A percentile compares a stretch with the other conserved stretches of the same genome.
Evolutionary conservation across 2,329 filamentous ascomycete genomes (phyloP).

Genomic region (Sporothrix humicola): DNA sequence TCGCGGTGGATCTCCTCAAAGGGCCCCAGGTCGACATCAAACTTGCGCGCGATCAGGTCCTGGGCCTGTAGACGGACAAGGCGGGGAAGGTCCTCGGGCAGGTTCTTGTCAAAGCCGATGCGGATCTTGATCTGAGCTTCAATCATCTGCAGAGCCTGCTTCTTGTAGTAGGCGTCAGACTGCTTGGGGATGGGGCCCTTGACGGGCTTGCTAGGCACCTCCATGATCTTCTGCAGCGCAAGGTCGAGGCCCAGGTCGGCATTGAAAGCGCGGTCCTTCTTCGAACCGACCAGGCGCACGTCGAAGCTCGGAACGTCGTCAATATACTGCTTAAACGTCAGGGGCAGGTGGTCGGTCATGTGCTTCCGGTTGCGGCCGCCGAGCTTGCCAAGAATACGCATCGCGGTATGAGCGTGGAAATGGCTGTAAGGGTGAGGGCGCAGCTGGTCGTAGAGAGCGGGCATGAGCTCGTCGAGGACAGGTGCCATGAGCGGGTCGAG

Average conservation of each 20-base stretch:
- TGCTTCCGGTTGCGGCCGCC: constrained; percentile 96
- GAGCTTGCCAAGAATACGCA: constrained; percentile 95
- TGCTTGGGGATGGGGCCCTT: constrained; percentile 58
- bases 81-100: constrained; percentile 87
- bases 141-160: constrained; percentile 86
- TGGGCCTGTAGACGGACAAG: constrained; percentile 87
- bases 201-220: constrained; percentile 69
- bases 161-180: constrained; percentile 84
- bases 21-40: constrained; percentile 70
- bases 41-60: constrained; percentile 76
- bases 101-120: constrained; percentile 76
- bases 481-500: constrained; percentile 98
- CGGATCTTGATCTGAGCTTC: constrained; percentile 88
- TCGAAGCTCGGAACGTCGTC: constrained; percentile 90
- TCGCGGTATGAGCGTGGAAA: constrained; percentile 96
- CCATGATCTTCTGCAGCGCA: constrained; percentile 85
- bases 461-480: constrained; percentile 98
- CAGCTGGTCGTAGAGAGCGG: constrained; percentile 92
- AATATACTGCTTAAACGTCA: constrained; percentile 81
- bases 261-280: constrained; percentile 86
- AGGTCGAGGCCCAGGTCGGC: constrained; percentile 84
- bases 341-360: constrained; percentile 84
- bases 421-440: constrained; percentile 94
- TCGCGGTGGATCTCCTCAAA: constrained; percentile 79
- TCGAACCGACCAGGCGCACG: constrained; percentile 85